Evolutionary conservation across 331 rosid genomes (phyloP).

Genomic region (Saraca asoca): DNA sequence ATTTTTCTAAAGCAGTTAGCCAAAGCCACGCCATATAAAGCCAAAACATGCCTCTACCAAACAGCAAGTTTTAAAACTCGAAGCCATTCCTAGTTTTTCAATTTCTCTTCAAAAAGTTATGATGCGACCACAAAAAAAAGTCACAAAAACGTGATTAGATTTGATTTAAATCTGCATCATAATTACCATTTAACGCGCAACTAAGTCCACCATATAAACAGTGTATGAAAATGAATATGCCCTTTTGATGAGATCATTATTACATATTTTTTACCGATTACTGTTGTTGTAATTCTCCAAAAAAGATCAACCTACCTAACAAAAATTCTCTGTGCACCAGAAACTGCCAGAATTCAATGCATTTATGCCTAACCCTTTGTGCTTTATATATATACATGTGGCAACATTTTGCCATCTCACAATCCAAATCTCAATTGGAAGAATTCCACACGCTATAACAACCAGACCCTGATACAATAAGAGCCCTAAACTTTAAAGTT

Average conservation of each 20-base stretch:
- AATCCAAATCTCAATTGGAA: slow-evolving; percentile 19
- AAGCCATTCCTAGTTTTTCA: not conserved
- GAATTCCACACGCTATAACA: slow-evolving; percentile 32
- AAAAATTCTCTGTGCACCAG: not conserved
- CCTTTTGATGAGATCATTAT: slow-evolving; percentile 10
- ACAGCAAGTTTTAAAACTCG: not conserved
- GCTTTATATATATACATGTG: slow-evolving; percentile 6
- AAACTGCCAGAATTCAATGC: slow-evolving; percentile 26
- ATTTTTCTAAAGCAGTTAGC: not conserved
- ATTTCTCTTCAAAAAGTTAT: not conserved
- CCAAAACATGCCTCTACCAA: slow-evolving; percentile 32
- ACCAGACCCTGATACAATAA: slow-evolving; percentile 32
- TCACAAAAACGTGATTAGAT: not conserved
- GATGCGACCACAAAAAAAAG: not conserved
- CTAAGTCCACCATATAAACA: slow-evolving; percentile 4
- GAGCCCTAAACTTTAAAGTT: slow-evolving; percentile 20
- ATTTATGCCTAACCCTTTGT: slow-evolving; percentile 12
- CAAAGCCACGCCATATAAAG: slow-evolving; percentile 6
- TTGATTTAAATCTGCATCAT: not conserved
- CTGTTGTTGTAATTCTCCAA: slow-evolving; percentile 8
- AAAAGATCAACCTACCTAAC: not conserved
- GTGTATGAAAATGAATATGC: not conserved
- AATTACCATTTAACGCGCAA: slow-evolving; percentile 28
- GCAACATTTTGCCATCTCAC: slow-evolving; percentile 21
- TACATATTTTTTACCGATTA: not conserved